phyloP scores from a whole-genome alignment of 1,284 basidiomycete genomes.

The Fistulinella cinereoalba region DNA sequence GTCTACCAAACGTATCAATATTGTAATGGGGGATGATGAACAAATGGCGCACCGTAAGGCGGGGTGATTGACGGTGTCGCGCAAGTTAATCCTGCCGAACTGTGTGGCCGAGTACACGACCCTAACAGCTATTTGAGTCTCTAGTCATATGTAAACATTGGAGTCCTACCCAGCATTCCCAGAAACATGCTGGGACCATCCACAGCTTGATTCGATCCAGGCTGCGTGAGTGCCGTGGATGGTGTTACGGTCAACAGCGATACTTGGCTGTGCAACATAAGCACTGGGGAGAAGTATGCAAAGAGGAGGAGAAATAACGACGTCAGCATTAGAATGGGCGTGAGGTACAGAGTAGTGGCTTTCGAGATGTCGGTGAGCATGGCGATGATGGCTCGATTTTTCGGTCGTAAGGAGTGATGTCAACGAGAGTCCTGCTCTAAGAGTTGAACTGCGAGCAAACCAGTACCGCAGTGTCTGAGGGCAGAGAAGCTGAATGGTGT shows the following conservation, averaged over 20 bases:
- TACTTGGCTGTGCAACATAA: conserved; percentile 60
- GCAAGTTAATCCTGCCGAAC: conserved; percentile 52
- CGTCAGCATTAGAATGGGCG: conserved; percentile 63
- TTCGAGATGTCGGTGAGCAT: conserved; percentile 66
- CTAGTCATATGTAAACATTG: not conserved
- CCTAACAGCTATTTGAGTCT: conserved; percentile 41
- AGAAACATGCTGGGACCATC: conserved; percentile 72
- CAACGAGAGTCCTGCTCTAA: conserved; percentile 20
- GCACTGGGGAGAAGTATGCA: conserved; percentile 59
- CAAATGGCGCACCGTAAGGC: conserved; percentile 49
- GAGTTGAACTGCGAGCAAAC: conserved; percentile 17
- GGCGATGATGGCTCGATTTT: conserved; percentile 1
- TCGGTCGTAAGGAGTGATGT: conserved; percentile 3
- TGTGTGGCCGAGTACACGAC: conserved; percentile 59
- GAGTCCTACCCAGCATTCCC: conserved; percentile 57
- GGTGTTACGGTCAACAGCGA: conserved; percentile 63
- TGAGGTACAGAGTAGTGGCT: conserved; percentile 64
- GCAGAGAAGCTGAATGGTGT: not conserved
- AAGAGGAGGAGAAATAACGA: conserved; percentile 64
- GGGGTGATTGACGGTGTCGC: conserved; percentile 56
- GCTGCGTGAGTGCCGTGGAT: conserved; percentile 48
- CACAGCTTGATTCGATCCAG: conserved; percentile 40
- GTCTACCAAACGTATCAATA: conserved; percentile 42
- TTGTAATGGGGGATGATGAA: not conserved
- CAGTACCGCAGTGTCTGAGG: conserved; percentile 20